phyloP scores from a whole-genome alignment of 1,284 basidiomycete genomes.

The Vanrija sp. region DNA sequence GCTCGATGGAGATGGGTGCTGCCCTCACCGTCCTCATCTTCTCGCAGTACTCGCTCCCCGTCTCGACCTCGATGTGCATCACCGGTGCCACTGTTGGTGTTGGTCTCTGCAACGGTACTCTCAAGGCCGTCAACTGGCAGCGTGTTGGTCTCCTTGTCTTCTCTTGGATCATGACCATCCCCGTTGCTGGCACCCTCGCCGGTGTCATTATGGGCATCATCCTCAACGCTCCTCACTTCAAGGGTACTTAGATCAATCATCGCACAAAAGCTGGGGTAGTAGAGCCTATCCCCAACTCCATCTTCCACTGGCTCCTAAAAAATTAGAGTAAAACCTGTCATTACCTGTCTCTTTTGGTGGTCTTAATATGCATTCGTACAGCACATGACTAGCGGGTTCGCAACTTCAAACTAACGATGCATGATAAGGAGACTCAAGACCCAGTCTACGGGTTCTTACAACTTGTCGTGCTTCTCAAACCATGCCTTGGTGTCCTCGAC shows the following conservation, averaged over 20 bases:
- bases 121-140: slow-evolving; percentile 47
- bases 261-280: not conserved
- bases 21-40: slow-evolving; percentile 51
- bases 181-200: slow-evolving; percentile 46
- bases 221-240: slow-evolving; percentile 47
- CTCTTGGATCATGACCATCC: slow-evolving; percentile 49
- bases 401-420: too few species aligned
- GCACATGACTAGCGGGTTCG: too few species aligned
- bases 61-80: slow-evolving; percentile 52
- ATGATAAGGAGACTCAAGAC: too few species aligned
- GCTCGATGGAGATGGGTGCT: slow-evolving; percentile 53
- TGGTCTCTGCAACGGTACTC: slow-evolving; percentile 48
- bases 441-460: not conserved
- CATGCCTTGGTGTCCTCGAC: slow-evolving; percentile 55
- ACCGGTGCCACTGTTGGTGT: slow-evolving; percentile 53
- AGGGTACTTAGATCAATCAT: not conserved
- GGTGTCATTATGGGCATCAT: slow-evolving; percentile 44
- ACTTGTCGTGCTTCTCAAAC: slow-evolving; percentile 53
- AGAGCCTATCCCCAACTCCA: not conserved
- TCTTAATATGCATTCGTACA: too few species aligned
- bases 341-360: too few species aligned
- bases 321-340: too few species aligned
- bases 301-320: not conserved
- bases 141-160: slow-evolving; percentile 28
- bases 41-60: slow-evolving; percentile 49